Evolutionary conservation across 148 eudicot genomes (phyloP).

Genomic region (Polygonum aviculare): DNA sequence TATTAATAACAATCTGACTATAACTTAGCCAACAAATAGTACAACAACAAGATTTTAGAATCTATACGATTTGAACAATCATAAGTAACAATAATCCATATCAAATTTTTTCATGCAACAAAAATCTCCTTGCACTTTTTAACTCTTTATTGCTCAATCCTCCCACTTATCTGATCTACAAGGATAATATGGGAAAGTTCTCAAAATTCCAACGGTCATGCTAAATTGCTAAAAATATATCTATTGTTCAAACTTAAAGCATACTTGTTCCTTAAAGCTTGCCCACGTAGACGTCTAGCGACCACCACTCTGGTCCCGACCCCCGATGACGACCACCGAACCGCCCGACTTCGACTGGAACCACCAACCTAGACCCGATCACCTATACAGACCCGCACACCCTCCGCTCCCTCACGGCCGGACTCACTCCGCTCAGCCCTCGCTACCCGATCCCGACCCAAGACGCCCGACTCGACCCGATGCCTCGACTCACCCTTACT

Average conservation of each 20-base stretch:
- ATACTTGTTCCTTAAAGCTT: conserved; percentile 68
- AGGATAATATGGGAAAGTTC: conserved; percentile 1
- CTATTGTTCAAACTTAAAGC: neutral
- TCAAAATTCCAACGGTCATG: neutral
- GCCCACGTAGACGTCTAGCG: too few relatives aligned
- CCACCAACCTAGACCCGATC: too few relatives aligned
- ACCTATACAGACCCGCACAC: too few relatives aligned
- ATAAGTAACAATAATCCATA: conserved; percentile 1
- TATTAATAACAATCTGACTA: neutral
- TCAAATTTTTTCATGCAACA: neutral
- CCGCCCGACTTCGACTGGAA: too few relatives aligned
- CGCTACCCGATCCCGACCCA: too few relatives aligned
- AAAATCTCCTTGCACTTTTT: conserved; percentile 3
- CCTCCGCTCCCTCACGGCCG: too few relatives aligned
- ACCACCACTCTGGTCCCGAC: too few relatives aligned
- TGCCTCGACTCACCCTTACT: too few relatives aligned
- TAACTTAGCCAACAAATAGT: neutral
- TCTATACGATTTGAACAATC: neutral
- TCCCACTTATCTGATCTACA: conserved; percentile 49
- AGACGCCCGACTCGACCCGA: too few relatives aligned
- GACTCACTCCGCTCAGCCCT: too few relatives aligned
- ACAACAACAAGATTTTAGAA: neutral
- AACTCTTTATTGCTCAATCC: conserved; percentile 78
- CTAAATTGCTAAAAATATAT: conserved; percentile 1
- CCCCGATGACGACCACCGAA: too few relatives aligned